A percentile compares a stretch with the other conserved stretches of the same genome.
Conservation (phyloP, 495 filamentous ascomycete genomes). For the Beverwykella pulmonaria region DNA sequence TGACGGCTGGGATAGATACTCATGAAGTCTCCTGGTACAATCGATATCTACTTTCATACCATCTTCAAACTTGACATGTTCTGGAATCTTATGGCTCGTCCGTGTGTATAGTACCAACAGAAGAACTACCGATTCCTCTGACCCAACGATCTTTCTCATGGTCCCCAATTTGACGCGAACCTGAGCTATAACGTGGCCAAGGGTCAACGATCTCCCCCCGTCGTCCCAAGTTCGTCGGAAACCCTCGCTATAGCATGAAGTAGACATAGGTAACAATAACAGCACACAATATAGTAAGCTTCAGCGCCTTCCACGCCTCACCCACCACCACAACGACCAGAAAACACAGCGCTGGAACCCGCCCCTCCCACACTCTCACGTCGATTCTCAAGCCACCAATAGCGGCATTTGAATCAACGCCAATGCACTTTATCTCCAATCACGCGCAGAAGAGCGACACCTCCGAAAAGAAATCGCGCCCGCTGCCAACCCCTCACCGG, state of each 20-base stretch:
- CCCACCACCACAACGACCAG: not conserved
- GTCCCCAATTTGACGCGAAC: too few relatives aligned
- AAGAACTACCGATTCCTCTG: not conserved
- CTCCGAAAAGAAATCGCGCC: not conserved
- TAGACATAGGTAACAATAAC: not conserved
- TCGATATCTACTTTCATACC: constrained; percentile 2
- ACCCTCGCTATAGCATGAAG: not conserved
- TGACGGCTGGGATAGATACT: constrained; percentile 10
- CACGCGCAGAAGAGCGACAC: not conserved
- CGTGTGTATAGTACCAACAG: constrained; percentile 10
- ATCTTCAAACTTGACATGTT: constrained; percentile 1
- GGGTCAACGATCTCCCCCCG: constrained; percentile 3
- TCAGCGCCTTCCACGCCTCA: not conserved
- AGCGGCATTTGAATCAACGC: too few relatives aligned
- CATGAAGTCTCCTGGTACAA: constrained; percentile 1
- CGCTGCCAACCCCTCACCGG: not conserved
- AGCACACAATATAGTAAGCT: too few relatives aligned
- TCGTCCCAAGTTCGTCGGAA: not conserved
- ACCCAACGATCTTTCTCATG: constrained; percentile 1
- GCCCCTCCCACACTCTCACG: not conserved
- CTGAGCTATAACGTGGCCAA: not conserved
- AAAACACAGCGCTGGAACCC: not conserved
- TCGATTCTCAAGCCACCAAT: too few relatives aligned
- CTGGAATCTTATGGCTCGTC: not conserved
- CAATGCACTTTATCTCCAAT: not conserved